These are phyloP conservation scores for Fonsecaea erecta DNA, from an alignment of 2,329 filamentous ascomycete species.

Conservation along the genomic window DNA sequence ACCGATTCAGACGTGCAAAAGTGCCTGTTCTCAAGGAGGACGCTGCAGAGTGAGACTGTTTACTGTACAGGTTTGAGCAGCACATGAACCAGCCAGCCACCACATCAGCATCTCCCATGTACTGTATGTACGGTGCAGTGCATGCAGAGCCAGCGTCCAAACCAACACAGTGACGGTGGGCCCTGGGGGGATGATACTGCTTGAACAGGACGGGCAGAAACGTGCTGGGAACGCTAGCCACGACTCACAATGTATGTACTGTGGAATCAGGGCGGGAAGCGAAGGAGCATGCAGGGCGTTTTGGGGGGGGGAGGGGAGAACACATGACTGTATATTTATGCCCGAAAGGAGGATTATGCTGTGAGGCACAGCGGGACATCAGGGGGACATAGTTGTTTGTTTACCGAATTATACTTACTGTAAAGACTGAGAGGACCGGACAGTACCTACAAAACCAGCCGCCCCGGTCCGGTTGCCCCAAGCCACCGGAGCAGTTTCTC, in stretches of 20 bases:
- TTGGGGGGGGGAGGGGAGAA: no score
- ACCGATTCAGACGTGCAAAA: not conserved
- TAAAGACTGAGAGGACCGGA: no score
- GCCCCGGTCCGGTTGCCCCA: slow-evolving; percentile 13
- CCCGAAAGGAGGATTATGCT: not conserved
- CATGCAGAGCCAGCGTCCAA: no score
- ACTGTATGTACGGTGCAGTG: not conserved
- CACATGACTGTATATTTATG: slow-evolving; percentile 4
- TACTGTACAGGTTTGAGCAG: not conserved
- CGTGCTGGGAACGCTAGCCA: not conserved
- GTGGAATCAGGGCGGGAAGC: not conserved
- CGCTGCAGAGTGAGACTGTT: not conserved
- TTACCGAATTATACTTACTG: not conserved
- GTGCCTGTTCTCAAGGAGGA: not conserved
- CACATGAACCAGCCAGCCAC: not conserved
- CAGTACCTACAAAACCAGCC: not conserved
- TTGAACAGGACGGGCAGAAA: not conserved
- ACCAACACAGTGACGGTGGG: no score
- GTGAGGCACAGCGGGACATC: no score
- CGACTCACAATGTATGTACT: no score
- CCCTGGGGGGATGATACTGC: no score
- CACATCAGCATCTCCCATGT: not conserved
- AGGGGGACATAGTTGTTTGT: not conserved
- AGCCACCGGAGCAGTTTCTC: not conserved
- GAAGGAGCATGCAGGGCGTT: not conserved